Evolutionary conservation across 2,329 filamentous ascomycete genomes (phyloP).

Genomic region (Pseudopithomyces maydicus): DNA sequence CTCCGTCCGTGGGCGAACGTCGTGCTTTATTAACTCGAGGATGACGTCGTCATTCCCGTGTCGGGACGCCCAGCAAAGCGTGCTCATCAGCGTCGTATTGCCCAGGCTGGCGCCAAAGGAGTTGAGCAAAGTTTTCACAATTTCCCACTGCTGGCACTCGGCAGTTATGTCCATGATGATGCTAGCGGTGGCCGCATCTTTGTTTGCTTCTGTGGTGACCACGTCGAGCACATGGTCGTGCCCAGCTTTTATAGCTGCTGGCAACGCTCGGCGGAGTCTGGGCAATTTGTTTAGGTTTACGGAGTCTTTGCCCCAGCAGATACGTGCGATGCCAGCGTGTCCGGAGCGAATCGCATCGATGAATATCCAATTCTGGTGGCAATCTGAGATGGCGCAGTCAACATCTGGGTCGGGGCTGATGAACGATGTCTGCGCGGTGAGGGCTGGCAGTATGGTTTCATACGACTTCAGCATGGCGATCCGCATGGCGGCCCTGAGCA

Average conservation of each 20-base stretch:
- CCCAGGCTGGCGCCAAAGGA: neutral
- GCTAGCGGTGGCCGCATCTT: neutral
- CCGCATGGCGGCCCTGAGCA: neutral
- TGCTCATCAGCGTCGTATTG: neutral
- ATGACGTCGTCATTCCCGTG: conserved; percentile 3
- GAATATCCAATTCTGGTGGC: neutral
- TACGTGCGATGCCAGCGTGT: neutral
- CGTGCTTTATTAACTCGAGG: neutral
- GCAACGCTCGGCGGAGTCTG: neutral
- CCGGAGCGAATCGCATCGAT: neutral
- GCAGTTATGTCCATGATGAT: neutral
- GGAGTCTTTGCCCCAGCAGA: neutral
- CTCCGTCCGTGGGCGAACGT: neutral
- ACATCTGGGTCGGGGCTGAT: neutral
- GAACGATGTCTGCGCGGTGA: neutral
- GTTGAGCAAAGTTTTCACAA: neutral
- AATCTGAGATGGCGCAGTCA: neutral
- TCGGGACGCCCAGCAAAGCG: conserved; percentile 4
- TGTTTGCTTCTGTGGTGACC: neutral
- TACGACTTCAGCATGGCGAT: neutral
- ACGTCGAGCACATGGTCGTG: neutral
- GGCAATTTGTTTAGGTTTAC: neutral
- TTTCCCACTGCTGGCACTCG: neutral
- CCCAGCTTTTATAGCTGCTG: neutral
- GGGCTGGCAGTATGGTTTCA: neutral